phyloP scores from a whole-genome alignment of 495 filamentous ascomycete genomes.

The Apiosordaria backusii region DNA sequence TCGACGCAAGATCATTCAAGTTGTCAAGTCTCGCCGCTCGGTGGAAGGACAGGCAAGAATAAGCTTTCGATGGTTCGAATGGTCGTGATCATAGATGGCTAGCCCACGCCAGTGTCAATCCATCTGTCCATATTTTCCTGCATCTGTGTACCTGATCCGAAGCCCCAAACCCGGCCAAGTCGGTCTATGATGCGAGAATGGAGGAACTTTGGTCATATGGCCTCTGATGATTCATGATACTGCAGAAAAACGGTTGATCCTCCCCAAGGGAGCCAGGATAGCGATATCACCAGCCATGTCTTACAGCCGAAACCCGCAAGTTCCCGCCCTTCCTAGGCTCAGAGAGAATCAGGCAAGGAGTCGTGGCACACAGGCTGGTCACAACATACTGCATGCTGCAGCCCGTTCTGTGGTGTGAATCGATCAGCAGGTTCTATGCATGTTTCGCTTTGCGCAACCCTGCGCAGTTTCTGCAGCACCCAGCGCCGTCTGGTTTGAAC shows the following conservation, averaged over 20 bases:
- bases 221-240: neutral
- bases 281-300: slow-evolving; percentile 3
- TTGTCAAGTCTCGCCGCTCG: neutral
- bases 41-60: neutral
- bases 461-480: neutral
- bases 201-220: neutral
- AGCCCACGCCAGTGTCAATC: neutral
- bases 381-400: neutral
- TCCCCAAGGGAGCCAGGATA: neutral
- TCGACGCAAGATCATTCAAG: neutral
- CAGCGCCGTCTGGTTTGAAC: neutral
- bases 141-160: neutral
- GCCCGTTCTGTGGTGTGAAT: neutral
- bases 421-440: neutral
- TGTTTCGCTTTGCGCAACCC: neutral
- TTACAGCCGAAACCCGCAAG: neutral
- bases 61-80: neutral
- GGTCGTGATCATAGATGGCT: neutral
- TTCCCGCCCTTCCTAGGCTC: neutral
- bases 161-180: neutral
- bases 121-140: too few species aligned
- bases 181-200: neutral
- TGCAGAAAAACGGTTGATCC: neutral
- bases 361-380: neutral
- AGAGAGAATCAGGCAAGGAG: neutral